Percentiles rank a stretch among this genome's conserved stretches.
Evolutionary conservation across 768 basidiomycete genomes (phyloP).

Genomic region (Lepiota brunneoincarnata): DNA sequence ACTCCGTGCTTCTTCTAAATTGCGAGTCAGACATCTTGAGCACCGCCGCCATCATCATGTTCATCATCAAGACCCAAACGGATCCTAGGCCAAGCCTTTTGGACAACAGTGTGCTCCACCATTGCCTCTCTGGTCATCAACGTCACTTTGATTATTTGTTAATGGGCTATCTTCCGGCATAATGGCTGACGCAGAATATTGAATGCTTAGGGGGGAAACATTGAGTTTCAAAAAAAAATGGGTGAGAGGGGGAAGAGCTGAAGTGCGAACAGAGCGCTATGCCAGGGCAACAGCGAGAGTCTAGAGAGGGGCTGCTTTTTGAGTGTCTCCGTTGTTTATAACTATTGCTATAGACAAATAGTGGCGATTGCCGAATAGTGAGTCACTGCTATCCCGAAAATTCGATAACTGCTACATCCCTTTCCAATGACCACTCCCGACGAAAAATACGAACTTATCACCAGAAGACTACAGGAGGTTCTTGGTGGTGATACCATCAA

Average conservation of each 20-base stretch:
- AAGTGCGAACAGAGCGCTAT: too few species aligned
- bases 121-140: conserved; percentile 64
- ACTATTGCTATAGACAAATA: background rate
- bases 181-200: too few species aligned
- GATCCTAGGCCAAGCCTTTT: conserved; percentile 68
- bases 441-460: conserved; percentile 78
- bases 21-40: conserved; percentile 61
- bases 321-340: background rate
- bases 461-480: conserved; percentile 81
- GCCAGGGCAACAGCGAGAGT: too few species aligned
- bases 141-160: conserved; percentile 64
- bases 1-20: conserved; percentile 1
- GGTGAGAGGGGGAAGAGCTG: too few species aligned
- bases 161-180: too few species aligned
- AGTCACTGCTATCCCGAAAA: conserved; percentile 6
- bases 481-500: conserved; percentile 85
- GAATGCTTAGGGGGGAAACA: too few species aligned
- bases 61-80: conserved; percentile 59
- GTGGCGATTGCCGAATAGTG: conserved; percentile 12
- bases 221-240: too few species aligned
- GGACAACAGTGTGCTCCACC: conserved; percentile 78
- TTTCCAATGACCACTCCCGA: conserved; percentile 34
- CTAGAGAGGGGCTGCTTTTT: too few species aligned
- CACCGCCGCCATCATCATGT: conserved; percentile 51
- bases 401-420: background rate